Evolutionary conservation across 2,329 filamentous ascomycete genomes (phyloP).

Genomic region (Juglanconis juglandina): DNA sequence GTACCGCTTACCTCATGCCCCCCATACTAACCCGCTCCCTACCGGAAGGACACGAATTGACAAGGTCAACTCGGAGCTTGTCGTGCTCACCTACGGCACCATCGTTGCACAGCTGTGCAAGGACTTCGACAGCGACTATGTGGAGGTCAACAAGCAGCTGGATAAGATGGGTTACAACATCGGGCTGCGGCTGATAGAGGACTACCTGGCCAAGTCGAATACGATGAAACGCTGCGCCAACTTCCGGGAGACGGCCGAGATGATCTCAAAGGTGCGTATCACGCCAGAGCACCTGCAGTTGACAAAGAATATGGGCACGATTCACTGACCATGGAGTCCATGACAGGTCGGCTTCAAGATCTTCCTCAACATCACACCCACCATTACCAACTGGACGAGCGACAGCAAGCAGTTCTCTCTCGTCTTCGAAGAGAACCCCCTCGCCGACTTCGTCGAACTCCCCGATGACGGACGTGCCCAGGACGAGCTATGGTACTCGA

Average conservation of each 20-base stretch:
- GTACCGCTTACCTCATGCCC: neutral
- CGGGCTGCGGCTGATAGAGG: conserved; percentile 89
- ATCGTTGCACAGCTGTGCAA: conserved; percentile 95
- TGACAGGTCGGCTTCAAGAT: conserved; percentile 94
- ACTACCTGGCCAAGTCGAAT: conserved; percentile 94
- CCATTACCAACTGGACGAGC: conserved; percentile 90
- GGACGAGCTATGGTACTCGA: conserved; percentile 97
- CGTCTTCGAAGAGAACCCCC: conserved; percentile 92
- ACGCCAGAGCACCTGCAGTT: neutral
- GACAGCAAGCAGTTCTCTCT: conserved; percentile 97
- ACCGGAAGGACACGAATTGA: conserved; percentile 78
- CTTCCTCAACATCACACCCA: conserved; percentile 93
- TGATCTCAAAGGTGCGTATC: conserved; percentile 76
- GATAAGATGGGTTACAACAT: conserved; percentile 99
- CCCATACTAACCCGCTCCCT: conserved; percentile 26
- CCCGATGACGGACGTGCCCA: conserved; percentile 94
- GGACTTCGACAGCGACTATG: conserved; percentile 91
- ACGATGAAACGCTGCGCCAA: conserved; percentile 84
- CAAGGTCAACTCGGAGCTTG: conserved; percentile 96
- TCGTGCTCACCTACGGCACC: conserved; percentile 95
- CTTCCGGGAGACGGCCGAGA: conserved; percentile 93
- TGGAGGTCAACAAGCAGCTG: conserved; percentile 93
- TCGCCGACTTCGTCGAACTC: conserved; percentile 95
- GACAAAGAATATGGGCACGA: neutral
- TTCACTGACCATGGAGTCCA: neutral